Base-by-base conservation (phyloP, 73 alveolate species). In the Paramecium sonneborni region DNA sequence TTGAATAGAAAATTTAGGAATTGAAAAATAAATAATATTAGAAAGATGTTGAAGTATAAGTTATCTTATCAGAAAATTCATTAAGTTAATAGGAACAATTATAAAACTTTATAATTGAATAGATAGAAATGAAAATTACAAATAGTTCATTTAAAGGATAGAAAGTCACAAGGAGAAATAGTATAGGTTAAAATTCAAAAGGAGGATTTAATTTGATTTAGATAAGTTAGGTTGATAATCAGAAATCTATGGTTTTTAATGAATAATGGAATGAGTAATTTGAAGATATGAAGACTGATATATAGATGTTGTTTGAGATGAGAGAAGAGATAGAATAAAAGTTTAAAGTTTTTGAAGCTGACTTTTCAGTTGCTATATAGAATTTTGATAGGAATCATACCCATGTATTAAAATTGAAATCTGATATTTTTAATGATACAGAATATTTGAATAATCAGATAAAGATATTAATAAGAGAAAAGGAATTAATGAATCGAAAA, bases 401-500 rank as follows among this genome's bases (percentile, higher is more conserved):
- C 5, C 34, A 18, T 28, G 41, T 74, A 34, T 37, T 74, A 18
- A 74, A 74, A 74, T 74, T 34, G 18, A 74, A 39, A 74, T 74
- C 87, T 12, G 87, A 74, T 39, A 35, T 74, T 2, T 74, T 37
- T 18, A 74, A 74, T 39, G 87, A 74, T 20, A 74, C 56, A 37
- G 87, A 74, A 7, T 74, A 34, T 39, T 39, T 74, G 35, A 74
- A 74, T 20, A 74, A 74, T 74, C 44, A 74, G 58, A 20, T 37
- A 12, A 74, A 74, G 20, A 74, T 74, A 5, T 37, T 74, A 74
- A 18, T 74, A 4, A 74, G 87, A 37, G 87, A 74, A 28, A 74
- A 74, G 58, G 87, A 74, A 2, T 1, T 23, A 39, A 74, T 39
- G 12, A 74, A 74, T 37, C 12, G 38, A 18, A 74, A 74, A 37